Evolutionary conservation across 345 rosid genomes (phyloP), one percentile per base, ranked within the genome.

Genomic region (Bruguiera gymnorhiza): DNA sequence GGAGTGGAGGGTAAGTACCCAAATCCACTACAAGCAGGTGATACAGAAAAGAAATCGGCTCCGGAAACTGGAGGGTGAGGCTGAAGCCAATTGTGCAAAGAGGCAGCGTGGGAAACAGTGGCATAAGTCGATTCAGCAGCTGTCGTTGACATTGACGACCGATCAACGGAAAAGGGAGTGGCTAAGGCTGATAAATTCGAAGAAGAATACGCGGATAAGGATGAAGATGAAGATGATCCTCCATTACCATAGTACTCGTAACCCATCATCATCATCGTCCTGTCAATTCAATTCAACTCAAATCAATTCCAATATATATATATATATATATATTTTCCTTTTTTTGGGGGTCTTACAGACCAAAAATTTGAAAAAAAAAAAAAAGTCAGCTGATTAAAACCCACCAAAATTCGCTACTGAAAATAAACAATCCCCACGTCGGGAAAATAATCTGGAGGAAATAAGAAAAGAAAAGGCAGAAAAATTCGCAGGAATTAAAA

Each of bases 151-250:
- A 68, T 58, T 5, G 58, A 63, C 26, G 83, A 76, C 30, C 83
- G 75, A 27, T 79, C 83, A 24, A 83, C 88, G 3, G 85, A 83
- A 56, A 87, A 87, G 32, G 91, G 91, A 5, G 86, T 87, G 62
- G 91, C 91, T 70, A 73, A 76, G 69, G 88, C 76, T 5, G 91
- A 85, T 68, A 87, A 79, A 75, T 80, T 83, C 8, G 86, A 84
- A 7, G 86, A 70, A 5, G 82, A 75, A 43, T 78, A 67, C 1
- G 84, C 75, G 32, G 82, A 75, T 37, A 80, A 81, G 52, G 79
- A 65, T 2, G 84, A 73, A 39, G 83, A 75, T 50, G 82, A 83
- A 39, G 83, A 75, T 50, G 82, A 83, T 67, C 75, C 75, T 66
- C 81, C 85, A 69, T 66, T 51, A n/a, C 50, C 83, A 53, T 70